Percentiles rank a stretch among this genome's conserved stretches.
Evolutionary conservation across 2,329 filamentous ascomycete genomes (phyloP).

Genomic region (Pseudocercospora eumusae): DNA sequence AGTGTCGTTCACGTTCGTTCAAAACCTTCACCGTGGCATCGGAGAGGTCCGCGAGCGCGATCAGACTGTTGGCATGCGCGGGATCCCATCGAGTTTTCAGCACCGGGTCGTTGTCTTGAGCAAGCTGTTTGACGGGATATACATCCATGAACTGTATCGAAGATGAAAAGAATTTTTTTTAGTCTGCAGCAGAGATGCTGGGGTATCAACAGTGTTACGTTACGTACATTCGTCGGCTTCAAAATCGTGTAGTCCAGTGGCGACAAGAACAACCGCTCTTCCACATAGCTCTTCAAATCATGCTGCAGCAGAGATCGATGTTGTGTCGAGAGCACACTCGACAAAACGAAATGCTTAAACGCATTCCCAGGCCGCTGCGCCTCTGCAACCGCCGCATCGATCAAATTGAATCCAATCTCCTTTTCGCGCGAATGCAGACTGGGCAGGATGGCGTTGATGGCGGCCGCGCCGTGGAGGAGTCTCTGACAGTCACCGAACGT

Average conservation of each 20-base stretch:
- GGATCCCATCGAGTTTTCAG: conserved; percentile 20
- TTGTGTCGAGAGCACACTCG: conserved; percentile 39
- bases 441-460: conserved; percentile 41
- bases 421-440: conserved; percentile 41
- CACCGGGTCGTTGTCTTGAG: conserved; percentile 29
- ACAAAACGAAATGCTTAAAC: conserved; percentile 43
- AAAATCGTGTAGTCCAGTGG: conserved; percentile 40
- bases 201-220: too few species aligned
- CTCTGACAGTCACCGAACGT: conserved; percentile 26
- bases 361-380: conserved; percentile 22
- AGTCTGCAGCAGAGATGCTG: too few species aligned
- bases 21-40: conserved; percentile 31
- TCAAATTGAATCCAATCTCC: conserved; percentile 42
- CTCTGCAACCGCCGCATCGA: conserved; percentile 39
- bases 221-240: conserved; percentile 34
- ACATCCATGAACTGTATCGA: conserved; percentile 36
- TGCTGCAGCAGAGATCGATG: conserved; percentile 43
- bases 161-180: too few species aligned
- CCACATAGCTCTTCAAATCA: conserved; percentile 40
- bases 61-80: conserved; percentile 29
- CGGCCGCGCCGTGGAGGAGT: conserved; percentile 38
- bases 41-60: conserved; percentile 35
- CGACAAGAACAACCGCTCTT: conserved; percentile 42
- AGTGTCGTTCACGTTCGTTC: conserved; percentile 32
- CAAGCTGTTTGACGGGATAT: conserved; percentile 29